Base-by-base conservation (phyloP, 2,329 filamentous ascomycete species). In the Colletotrichum costaricense region DNA sequence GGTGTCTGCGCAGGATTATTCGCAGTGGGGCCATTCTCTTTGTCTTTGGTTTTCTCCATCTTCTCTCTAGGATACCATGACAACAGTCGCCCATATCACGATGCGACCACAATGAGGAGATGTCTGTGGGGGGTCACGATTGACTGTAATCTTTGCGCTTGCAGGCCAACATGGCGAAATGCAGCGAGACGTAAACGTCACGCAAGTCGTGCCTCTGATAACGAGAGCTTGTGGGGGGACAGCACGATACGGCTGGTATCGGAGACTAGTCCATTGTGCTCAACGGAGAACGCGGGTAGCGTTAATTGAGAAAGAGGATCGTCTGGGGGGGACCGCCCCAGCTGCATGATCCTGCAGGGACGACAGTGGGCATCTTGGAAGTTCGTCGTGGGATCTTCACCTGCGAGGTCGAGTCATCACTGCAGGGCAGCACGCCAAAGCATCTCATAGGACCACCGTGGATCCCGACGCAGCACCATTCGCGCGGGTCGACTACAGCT, bases 311-410 rank as follows among this genome's bases (percentile, higher is more conserved):
- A 28, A 38, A 33, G 38, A 38, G 30, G 35, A 72, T 67, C 49
- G 56, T 28, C 57, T 57, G 69, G 69, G 62, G 26, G 38, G 38
- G 38, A 63, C 55, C n/a, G 63, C 57, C 28, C 22, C 58, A 19
- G 35, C 57, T 69, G 52, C 64, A 42, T 52, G 38, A 30, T 56
- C 63, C 49, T 72, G 69, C 69, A 58, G 52, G 52, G 57, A 72
- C 64, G 46, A 30, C 64, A 52, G 58, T 52, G 42, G 28, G 12
- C 38, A 30, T 60, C 38, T 68, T 52, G 49, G 57, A 63, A 71
- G 19, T 30, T 24, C 57, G 58, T 71, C 30, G 63, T 26, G 68
- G 68, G 69, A 63, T 72, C 64, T 28, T 72, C 69, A 54, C 58
- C n/a, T 33, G 52, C 22, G 28, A 33, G 55, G 26, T 35, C 30